Conservation (phyloP, 2,329 filamentous ascomycete species). For the Arthroderma uncinatum region DNA sequence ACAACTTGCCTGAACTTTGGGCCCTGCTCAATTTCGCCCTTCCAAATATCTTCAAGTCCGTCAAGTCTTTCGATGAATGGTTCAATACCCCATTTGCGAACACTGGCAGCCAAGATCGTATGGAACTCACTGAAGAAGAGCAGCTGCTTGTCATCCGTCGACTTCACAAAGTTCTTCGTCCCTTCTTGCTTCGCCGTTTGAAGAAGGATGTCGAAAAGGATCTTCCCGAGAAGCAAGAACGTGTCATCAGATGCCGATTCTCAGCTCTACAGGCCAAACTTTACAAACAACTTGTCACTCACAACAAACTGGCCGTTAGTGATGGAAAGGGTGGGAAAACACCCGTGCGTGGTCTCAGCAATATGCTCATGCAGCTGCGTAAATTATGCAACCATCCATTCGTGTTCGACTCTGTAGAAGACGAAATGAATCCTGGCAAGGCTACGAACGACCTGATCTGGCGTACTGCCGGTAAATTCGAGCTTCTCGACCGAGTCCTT, state of each 20-base stretch:
- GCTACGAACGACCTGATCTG: conserved; percentile 87
- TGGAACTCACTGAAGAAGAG: conserved; percentile 99
- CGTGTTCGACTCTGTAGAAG: conserved; percentile 95
- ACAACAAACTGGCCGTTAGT: conserved; percentile 88
- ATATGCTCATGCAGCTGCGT: conserved; percentile 99
- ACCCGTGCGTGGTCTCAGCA: conserved; percentile 85
- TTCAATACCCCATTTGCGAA: conserved; percentile 99
- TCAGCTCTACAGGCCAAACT: conserved; percentile 85
- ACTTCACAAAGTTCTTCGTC: conserved; percentile 92
- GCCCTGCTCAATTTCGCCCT: conserved; percentile 96
- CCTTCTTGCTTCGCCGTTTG: conserved; percentile 92
- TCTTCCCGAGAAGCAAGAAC: conserved; percentile 95
- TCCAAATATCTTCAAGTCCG: conserved; percentile 97
- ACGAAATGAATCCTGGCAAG: conserved; percentile 86
- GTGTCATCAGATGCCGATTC: conserved; percentile 98
- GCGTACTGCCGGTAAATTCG: conserved; percentile 95
- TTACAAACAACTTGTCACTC: conserved; percentile 94
- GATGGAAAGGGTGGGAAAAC: conserved; percentile 94
- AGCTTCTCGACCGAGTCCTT: conserved; percentile 79
- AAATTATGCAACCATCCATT: conserved; percentile 99
- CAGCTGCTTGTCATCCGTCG: conserved; percentile 95
- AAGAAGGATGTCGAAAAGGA: conserved; percentile 99
- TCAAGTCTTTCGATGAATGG: conserved; percentile 98
- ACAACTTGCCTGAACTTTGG: conserved; percentile 94
- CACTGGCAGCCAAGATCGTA: conserved; percentile 94